Conservation (phyloP, 2,329 filamentous ascomycete genomes). For the Canariomyces notabilis region DNA sequence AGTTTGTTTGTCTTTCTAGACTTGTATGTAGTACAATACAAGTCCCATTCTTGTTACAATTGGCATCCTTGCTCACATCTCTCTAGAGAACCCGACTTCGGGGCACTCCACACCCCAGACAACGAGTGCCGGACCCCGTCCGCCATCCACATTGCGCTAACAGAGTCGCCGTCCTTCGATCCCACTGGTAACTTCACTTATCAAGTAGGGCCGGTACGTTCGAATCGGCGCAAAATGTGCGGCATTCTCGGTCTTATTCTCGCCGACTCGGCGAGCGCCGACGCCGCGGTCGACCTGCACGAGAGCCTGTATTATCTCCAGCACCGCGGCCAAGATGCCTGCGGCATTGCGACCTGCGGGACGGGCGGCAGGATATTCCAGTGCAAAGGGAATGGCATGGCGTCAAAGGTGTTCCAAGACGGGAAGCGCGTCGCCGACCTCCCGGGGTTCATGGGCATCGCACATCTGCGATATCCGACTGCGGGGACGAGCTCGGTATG, state of each 20-base stretch:
- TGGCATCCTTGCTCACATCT: not conserved
- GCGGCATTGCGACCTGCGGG: constrained; percentile 71
- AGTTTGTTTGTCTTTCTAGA: not conserved
- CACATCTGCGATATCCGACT: constrained; percentile 84
- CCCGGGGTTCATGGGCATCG: constrained; percentile 81
- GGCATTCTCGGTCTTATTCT: constrained; percentile 58
- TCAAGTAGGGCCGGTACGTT: not conserved
- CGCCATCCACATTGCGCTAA: not conserved
- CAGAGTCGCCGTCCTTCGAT: too few species aligned
- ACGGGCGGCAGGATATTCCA: constrained; percentile 76
- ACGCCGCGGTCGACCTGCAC: constrained; percentile 61
- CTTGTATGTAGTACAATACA: too few species aligned
- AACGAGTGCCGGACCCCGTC: not conserved
- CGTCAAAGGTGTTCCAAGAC: constrained; percentile 76
- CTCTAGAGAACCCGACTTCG: not conserved
- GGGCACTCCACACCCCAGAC: not conserved
- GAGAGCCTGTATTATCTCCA: constrained; percentile 67
- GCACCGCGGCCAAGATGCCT: constrained; percentile 80
- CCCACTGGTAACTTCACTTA: not conserved
- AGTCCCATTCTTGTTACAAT: not conserved
- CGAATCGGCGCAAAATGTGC: constrained; percentile 48
- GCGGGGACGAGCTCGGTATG: constrained; percentile 64
- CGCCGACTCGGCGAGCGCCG: constrained; percentile 36
- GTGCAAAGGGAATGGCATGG: constrained; percentile 87
- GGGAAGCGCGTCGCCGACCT: constrained; percentile 68